Evolutionary conservation across 805 yeast species (phyloP).

Genomic region (Candida berthetii): DNA sequence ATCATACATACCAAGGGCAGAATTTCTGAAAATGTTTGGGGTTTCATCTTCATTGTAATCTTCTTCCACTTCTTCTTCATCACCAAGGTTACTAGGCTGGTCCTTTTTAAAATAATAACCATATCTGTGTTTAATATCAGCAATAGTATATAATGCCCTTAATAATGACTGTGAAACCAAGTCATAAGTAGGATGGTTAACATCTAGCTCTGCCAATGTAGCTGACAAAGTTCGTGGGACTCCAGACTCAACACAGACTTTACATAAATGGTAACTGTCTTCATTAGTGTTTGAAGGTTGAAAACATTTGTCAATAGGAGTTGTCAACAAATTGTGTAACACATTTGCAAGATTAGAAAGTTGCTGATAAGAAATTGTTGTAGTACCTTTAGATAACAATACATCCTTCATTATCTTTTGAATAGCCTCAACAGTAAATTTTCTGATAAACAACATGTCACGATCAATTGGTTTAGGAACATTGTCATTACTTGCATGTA

Average conservation of each 20-base stretch:
- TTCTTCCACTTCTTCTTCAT: conserved; percentile 50
- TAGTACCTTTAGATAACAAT: background rate
- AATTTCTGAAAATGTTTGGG: conserved; percentile 79
- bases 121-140: conserved; percentile 48
- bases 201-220: conserved; percentile 60
- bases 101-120: conserved; percentile 51
- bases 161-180: conserved; percentile 46
- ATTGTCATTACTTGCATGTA: conserved; percentile 16
- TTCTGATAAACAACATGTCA: conserved; percentile 67
- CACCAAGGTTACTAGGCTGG: conserved; percentile 30
- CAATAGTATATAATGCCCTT: conserved; percentile 45
- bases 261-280: conserved; percentile 62
- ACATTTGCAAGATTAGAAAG: conserved; percentile 36
- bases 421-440: conserved; percentile 64
- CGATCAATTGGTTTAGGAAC: conserved; percentile 53
- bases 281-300: conserved; percentile 33
- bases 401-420: conserved; percentile 56
- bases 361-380: background rate
- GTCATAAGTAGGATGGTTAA: conserved; percentile 65
- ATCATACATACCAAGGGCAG: conserved; percentile 93
- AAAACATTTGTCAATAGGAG: conserved; percentile 11
- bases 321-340: conserved; percentile 22
- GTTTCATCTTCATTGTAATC: conserved; percentile 63
- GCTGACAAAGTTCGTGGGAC: conserved; percentile 51
- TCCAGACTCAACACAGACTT: conserved; percentile 62